Base-by-base conservation (phyloP, 768 basidiomycete species). In the Boletus vermiculosoides region DNA sequence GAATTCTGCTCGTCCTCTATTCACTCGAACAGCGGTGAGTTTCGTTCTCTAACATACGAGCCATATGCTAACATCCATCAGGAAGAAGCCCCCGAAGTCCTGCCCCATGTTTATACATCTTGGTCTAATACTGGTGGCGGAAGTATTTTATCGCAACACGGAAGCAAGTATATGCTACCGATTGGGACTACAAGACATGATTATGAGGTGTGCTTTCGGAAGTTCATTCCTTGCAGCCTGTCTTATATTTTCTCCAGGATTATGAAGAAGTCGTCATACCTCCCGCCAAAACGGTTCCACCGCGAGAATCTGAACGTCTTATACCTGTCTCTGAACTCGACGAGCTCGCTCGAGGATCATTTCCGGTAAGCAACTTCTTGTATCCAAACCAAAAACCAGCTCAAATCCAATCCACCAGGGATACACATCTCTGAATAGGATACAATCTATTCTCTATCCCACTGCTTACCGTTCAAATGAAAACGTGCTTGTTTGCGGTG, bases 391-490 rank as follows among this genome's bases (percentile, higher is more conserved):
- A 25, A 31, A 25, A n/a, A 37, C 52, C 33, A 39, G 4, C 31
- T 47, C 34, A 40, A 30, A 39, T 44, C 7, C 42, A 57, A 41
- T 39, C 1, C 46, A 54, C 16, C 18, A 96, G 94, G 90, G 90
- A 30, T 99, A 98, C 66, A 76, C 79, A 33, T 79, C 86, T 11
- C 77, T 99, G 60, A 99, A 99, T 70, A 82, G 97, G 60, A 89
- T 99, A 56, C 97, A 99, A 69, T 95, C 93, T 1, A 93, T 98
- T 58, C 87, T 98, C 20, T 98, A 88, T 74, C 87, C 90, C 0
- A 92, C 91, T 3, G 97, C 95, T 1, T 98, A 96, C 72, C 78
- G 83, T n/a, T 88, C 92, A 1, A 98, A 97, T 62, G 97, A 98
- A 74, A 99, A 99, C 68, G 83, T 99, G 77, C 84, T 99, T 25